Evolutionary conservation across 202 grass and related monocot genomes (phyloP), one percentile per base, ranked within the genome.

Genomic region (Carex arenaria): DNA sequence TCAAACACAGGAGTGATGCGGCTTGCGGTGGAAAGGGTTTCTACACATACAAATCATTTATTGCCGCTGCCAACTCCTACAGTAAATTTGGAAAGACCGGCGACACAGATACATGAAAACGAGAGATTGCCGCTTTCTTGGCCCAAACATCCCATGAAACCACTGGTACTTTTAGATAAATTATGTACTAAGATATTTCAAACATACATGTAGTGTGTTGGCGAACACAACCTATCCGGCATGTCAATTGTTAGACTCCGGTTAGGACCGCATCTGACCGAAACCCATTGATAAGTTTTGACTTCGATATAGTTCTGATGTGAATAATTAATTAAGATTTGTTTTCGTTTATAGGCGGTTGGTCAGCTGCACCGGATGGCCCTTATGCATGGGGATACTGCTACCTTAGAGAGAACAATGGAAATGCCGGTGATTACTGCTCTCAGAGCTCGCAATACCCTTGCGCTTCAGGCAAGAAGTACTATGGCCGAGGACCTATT

Each of bases 91-190:
- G 71, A 80, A 85, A 79, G 2, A 85, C 86, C 0, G 88, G 90
- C 31, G 17, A 26, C 62, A 0, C 1, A 0, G 61, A 80, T 10
- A 45, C 14, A 8, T 18, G 6, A 18, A 92, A 92, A 84, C 70
- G 86, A 0, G 92, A 94, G 86, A n/a, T 94, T 36, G 92, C 92
- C 0, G 89, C 92, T 4, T 94, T 94, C 86, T 76, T 92, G 65
- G 92, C 66, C 20, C 92, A 94, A 64, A 91, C 89, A 7, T 94
- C 89, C 28, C 89, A 90, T 71, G 92, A 92, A 84, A 94, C 92
- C 32, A 92, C 90, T 6, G 86, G 82, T 88, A 52, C 7, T 32
- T 32, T 32, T 32, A 32, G 31, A 32, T 32, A 32, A 10, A 42
- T 51, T 61, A 0, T 19, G 7, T 32, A 34, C 64, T 6, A 38